Percentiles rank a stretch among this genome's conserved stretches.
Evolutionary conservation across 2,329 filamentous ascomycete genomes (phyloP).

Genomic region (Fusarium sp.): DNA sequence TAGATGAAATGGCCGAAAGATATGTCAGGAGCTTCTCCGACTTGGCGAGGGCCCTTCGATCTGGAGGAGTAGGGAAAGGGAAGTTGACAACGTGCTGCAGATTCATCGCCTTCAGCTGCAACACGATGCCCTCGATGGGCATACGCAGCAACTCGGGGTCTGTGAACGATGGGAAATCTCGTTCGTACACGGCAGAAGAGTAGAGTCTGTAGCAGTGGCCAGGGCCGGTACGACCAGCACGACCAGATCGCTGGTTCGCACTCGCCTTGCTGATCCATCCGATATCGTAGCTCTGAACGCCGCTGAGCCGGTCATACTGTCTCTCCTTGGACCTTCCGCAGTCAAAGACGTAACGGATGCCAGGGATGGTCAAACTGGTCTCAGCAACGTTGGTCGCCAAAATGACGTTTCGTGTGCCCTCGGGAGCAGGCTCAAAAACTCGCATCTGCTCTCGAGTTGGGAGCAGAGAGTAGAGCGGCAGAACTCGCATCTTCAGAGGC

Average conservation of each 20-base stretch:
- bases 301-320: conserved; percentile 86
- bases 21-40: conserved; percentile 90
- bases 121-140: conserved; percentile 90
- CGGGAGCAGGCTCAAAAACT: conserved; percentile 88
- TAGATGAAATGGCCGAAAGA: conserved; percentile 79
- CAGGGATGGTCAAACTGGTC: conserved; percentile 95
- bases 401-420: conserved; percentile 86
- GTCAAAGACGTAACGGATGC: conserved; percentile 95
- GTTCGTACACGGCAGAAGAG: conserved; percentile 92
- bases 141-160: conserved; percentile 91
- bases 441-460: conserved; percentile 90
- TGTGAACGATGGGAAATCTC: conserved; percentile 87
- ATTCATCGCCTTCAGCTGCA: conserved; percentile 96
- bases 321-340: conserved; percentile 93
- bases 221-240: conserved; percentile 93
- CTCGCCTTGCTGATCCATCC: conserved; percentile 98
- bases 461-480: conserved; percentile 94
- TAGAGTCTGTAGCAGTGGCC: conserved; percentile 97
- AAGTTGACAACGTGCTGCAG: conserved; percentile 92
- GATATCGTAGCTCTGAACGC: conserved; percentile 95
- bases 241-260: conserved; percentile 89
- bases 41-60: conserved; percentile 78
- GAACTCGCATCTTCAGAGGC: conserved; percentile 81
- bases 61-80: conserved; percentile 93
- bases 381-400: conserved; percentile 97